Evolutionary conservation across 768 basidiomycete species (phyloP), one percentile per base, ranked within the genome.

Genomic region (Pleurotus sapidus): DNA sequence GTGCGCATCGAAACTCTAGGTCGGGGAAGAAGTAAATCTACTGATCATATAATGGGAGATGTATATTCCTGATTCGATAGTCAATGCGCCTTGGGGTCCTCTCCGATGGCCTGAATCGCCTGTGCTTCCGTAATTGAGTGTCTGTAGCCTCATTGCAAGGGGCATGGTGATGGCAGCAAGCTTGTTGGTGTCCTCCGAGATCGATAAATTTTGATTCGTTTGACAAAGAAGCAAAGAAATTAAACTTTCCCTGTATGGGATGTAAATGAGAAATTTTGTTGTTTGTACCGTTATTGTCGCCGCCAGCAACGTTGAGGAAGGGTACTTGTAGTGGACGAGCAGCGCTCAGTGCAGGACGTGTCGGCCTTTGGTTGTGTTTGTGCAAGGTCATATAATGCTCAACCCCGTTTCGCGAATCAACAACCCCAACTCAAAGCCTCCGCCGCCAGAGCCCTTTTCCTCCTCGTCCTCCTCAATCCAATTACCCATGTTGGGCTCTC

Each of bases 401-500:
- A 46, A 61, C 50, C 17, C 38, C 39, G 50, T 34, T 34, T 40
- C 49, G 45, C 24, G 60, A 46, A 56, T 57, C 60, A 27, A 53
- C 46, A 49, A 46, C 59, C 47, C 50, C 59, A 51, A 53, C 43
- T 56, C 25, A 39, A 51, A 51, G 49, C 51, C 57, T 53, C 30
- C 57, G 53, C 23, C 43, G 30, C 46, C 60, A 48, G 38, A 46
- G 6, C 47, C 62, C 57, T 42, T 60, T 65, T 60, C 61, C 49
- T 58, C 60, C 61, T 54, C 63, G 39, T 62, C 62, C 56, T 57
- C 66, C 46, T 58, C 74, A 65, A 80, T 81, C 65, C 80, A 77
- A 62, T 70, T 82, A 62, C 83, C 82, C 71, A 91, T 91, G 89
- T 78, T 91, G 69, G 86, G 87, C 70, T 76, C 86, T 70, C 73